phyloP scores from a whole-genome alignment of 495 filamentous ascomycete species.

The Penicillium manginii region DNA sequence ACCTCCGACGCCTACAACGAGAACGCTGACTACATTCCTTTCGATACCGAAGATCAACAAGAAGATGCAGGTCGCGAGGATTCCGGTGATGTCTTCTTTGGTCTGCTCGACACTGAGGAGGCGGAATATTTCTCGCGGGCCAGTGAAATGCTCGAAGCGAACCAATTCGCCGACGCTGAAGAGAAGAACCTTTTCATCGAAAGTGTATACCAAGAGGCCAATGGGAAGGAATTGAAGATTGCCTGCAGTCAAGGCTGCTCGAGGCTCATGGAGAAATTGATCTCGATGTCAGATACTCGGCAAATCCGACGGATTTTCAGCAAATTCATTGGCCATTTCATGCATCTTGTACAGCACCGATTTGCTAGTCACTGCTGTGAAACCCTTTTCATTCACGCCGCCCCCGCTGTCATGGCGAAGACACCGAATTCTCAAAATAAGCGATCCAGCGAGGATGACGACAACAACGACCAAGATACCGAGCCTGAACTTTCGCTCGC shows the following conservation, averaged over 20 bases:
- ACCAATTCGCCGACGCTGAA: constrained; percentile 78
- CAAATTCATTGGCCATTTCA: constrained; percentile 85
- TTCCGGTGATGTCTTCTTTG: constrained; percentile 71
- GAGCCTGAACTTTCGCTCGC: constrained; percentile 68
- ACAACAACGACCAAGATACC: constrained; percentile 24
- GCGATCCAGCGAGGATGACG: constrained; percentile 34
- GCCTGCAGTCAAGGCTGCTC: constrained; percentile 95
- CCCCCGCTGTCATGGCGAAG: constrained; percentile 71
- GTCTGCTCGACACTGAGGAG: constrained; percentile 85
- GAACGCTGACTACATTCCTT: constrained; percentile 42
- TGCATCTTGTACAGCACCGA: constrained; percentile 87
- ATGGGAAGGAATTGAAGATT: constrained; percentile 92
- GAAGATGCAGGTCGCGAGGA: constrained; percentile 14
- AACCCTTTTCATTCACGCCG: constrained; percentile 82
- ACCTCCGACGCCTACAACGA: constrained; percentile 26
- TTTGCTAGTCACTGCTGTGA: constrained; percentile 98
- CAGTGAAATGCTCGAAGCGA: constrained; percentile 83
- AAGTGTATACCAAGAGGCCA: constrained; percentile 83
- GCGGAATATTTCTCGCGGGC: constrained; percentile 92
- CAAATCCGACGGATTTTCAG: constrained; percentile 87
- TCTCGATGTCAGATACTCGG: constrained; percentile 72
- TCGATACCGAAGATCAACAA: constrained; percentile 27
- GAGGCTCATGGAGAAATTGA: constrained; percentile 86
- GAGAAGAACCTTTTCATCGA: constrained; percentile 79
- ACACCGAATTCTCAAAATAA: constrained; percentile 52